phyloP scores from a whole-genome alignment of 2,329 filamentous ascomycete species.

The Chrysosporium queenslandicum region DNA sequence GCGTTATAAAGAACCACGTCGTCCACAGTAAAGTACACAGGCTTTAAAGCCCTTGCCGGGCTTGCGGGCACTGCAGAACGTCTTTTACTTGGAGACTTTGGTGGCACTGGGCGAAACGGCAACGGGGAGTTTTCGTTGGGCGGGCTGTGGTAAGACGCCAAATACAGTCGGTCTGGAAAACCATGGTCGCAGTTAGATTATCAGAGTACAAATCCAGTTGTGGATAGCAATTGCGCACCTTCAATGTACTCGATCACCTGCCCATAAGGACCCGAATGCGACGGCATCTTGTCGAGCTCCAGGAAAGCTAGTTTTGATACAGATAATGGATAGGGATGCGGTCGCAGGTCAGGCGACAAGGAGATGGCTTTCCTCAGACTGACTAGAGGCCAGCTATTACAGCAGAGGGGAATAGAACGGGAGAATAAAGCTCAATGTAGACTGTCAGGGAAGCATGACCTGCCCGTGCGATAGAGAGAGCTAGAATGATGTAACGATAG shows the following conservation, averaged over 20 bases:
- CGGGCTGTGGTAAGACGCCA: slow-evolving; percentile 78
- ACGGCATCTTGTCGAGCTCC: slow-evolving; percentile 35
- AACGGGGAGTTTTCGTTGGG: slow-evolving; percentile 76
- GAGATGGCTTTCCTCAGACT: not conserved
- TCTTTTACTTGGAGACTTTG: slow-evolving; percentile 64
- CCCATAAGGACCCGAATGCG: slow-evolving; percentile 56
- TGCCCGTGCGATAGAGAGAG: not conserved
- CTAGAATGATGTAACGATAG: slow-evolving; percentile 5
- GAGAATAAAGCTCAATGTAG: not conserved
- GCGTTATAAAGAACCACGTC: slow-evolving; percentile 91
- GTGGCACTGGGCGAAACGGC: slow-evolving; percentile 57
- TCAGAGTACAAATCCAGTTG: slow-evolving; percentile 11
- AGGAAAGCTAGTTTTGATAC: not conserved
- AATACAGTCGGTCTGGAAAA: slow-evolving; percentile 67
- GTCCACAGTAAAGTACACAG: slow-evolving; percentile 93
- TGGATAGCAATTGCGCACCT: slow-evolving; percentile 46
- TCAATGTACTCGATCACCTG: slow-evolving; percentile 95
- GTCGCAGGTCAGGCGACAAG: not conserved
- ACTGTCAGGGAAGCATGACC: slow-evolving; percentile 8
- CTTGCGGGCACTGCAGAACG: slow-evolving; percentile 46
- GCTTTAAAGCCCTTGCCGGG: slow-evolving; percentile 45
- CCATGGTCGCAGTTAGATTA: slow-evolving; percentile 16
- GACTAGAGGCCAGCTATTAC: not conserved
- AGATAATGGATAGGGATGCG: not conserved
- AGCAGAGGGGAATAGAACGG: not conserved